Conservation (phyloP, 2,329 filamentous ascomycete genomes). For the Verticillium albo-atrum region DNA sequence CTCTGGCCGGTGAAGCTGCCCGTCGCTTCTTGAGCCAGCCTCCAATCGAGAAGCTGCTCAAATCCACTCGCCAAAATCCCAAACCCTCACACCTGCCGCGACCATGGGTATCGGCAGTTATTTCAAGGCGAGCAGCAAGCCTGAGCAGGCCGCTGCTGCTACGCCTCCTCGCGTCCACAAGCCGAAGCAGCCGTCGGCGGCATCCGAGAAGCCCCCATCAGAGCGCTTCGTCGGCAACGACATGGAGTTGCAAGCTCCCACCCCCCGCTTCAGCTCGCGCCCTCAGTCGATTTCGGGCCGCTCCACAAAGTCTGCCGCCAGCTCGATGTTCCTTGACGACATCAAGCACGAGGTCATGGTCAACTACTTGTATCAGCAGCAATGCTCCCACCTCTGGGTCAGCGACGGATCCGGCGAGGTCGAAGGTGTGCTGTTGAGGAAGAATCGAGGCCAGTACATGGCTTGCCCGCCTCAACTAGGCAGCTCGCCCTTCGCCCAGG, state of each 20-base stretch:
- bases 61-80: background rate
- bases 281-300: conserved; percentile 47
- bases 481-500: conserved; percentile 58
- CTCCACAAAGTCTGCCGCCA: conserved; percentile 41
- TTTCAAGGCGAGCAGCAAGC: conserved; percentile 51
- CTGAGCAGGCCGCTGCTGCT: conserved; percentile 15
- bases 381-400: conserved; percentile 71
- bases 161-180: conserved; percentile 13
- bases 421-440: conserved; percentile 70
- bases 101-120: conserved; percentile 59
- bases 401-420: conserved; percentile 62
- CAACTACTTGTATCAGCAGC: conserved; percentile 77
- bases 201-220: conserved; percentile 32
- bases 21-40: background rate
- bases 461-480: conserved; percentile 64
- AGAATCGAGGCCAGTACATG: conserved; percentile 64
- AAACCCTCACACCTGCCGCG: background rate
- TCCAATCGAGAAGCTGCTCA: background rate
- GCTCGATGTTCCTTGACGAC: conserved; percentile 59
- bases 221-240: conserved; percentile 28
- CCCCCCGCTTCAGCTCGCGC: conserved; percentile 43
- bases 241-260: conserved; percentile 45
- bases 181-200: conserved; percentile 16
- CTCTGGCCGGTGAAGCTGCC: background rate
- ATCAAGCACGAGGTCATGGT: conserved; percentile 82